phyloP scores from a whole-genome alignment of 129 eudicot species.

The Arctium minus region DNA sequence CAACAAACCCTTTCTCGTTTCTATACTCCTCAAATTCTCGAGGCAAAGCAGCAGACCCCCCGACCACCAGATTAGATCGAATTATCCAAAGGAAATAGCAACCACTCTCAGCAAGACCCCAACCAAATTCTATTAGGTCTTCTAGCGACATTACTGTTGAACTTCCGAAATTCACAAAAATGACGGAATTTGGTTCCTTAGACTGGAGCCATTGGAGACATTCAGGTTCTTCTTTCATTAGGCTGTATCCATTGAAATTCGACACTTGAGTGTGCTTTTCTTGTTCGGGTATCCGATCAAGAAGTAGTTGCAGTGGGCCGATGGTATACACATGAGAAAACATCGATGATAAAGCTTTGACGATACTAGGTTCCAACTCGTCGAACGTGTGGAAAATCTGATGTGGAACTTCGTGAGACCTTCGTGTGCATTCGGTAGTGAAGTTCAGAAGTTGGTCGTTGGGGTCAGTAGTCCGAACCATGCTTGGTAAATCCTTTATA shows the following conservation, averaged over 20 bases:
- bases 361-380: too few relatives aligned
- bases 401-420: too few relatives aligned
- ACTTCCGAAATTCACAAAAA: slow-evolving; percentile 13
- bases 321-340: background rate
- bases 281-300: background rate
- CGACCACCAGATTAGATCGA: background rate
- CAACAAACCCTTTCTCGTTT: background rate
- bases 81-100: background rate
- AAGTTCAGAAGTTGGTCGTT: too few relatives aligned
- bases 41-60: background rate
- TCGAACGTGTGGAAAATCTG: too few relatives aligned
- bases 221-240: background rate
- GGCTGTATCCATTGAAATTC: background rate
- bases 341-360: too few relatives aligned
- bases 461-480: too few relatives aligned
- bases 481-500: too few relatives aligned
- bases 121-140: background rate
- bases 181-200: background rate
- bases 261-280: background rate
- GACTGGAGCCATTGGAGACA: background rate
- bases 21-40: background rate
- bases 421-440: too few relatives aligned
- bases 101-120: background rate
- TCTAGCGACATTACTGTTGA: background rate
- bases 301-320: background rate